A percentile compares a stretch with the other conserved stretches of the same genome.
phyloP scores from a whole-genome alignment of 2,329 filamentous ascomycete genomes.

The Knufia fluminis region DNA sequence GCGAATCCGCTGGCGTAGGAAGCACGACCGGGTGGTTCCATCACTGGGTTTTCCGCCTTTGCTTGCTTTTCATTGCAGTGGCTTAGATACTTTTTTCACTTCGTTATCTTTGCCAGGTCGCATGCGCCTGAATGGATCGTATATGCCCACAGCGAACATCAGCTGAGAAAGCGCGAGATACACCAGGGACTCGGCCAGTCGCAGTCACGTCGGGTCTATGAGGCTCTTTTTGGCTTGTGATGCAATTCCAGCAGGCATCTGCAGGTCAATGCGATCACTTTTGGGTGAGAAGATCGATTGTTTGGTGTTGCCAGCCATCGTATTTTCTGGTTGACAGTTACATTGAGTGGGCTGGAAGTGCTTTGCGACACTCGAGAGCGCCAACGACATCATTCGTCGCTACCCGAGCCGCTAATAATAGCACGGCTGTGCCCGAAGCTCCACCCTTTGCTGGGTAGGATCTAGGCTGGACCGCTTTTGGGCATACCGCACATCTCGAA shows the following conservation, averaged over 20 bases:
- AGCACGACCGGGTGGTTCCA: conserved; percentile 1
- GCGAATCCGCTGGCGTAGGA: conserved; percentile 6
- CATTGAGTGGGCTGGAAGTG: conserved; percentile 6
- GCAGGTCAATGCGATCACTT: neutral
- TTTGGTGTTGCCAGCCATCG: conserved; percentile 7
- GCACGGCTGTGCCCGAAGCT: conserved; percentile 5
- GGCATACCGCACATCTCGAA: no score
- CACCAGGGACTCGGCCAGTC: neutral
- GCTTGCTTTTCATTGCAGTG: neutral
- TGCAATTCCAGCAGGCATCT: neutral
- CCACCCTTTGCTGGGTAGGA: no score
- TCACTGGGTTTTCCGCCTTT: neutral
- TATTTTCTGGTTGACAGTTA: conserved; percentile 4
- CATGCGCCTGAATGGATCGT: neutral
- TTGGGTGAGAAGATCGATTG: neutral
- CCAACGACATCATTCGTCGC: conserved; percentile 6
- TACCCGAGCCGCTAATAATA: neutral
- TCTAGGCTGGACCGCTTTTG: no score
- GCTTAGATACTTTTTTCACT: neutral
- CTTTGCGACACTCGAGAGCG: neutral
- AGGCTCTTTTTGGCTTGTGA: neutral
- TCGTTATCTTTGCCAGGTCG: neutral
- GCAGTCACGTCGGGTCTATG: neutral
- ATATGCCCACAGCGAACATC: neutral
- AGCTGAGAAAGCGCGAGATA: neutral